phyloP scores from a whole-genome alignment of 495 filamentous ascomycete genomes.

The Penicillium cinerascens region DNA sequence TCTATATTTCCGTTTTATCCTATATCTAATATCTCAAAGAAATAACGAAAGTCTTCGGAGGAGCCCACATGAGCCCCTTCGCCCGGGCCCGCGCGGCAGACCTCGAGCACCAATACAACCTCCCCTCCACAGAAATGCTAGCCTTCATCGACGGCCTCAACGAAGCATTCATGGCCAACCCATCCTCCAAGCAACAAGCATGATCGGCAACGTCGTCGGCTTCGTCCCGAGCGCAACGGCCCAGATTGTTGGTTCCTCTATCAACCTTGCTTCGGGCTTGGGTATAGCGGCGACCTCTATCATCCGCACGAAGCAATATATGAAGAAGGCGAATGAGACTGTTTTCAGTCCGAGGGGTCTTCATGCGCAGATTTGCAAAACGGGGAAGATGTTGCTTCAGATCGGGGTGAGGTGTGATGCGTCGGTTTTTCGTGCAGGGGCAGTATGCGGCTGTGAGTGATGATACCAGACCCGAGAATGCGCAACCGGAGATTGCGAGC shows the following conservation, averaged over 20 bases:
- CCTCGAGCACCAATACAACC: slow-evolving; percentile 1
- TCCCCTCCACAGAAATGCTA: slow-evolving; percentile 12
- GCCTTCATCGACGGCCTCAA: slow-evolving; percentile 26
- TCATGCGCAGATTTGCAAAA: slow-evolving; percentile 20
- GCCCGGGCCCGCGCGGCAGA: slow-evolving; percentile 14
- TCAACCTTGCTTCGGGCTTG: slow-evolving; percentile 17
- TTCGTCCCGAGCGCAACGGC: slow-evolving; percentile 13
- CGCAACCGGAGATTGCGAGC: background rate
- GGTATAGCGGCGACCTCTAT: slow-evolving; percentile 12
- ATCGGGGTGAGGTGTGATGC: slow-evolving; percentile 7
- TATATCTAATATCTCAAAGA: slow-evolving; percentile 4
- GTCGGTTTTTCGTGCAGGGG: slow-evolving; percentile 2
- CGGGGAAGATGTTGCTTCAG: slow-evolving; percentile 16
- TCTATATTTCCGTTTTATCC: no score
- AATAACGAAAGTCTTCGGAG: slow-evolving; percentile 17
- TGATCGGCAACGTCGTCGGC: slow-evolving; percentile 6
- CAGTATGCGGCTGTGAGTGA: no score
- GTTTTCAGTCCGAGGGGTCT: slow-evolving; percentile 20
- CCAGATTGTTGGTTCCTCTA: slow-evolving; percentile 14
- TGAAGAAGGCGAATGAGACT: slow-evolving; percentile 17
- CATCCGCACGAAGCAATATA: slow-evolving; percentile 19
- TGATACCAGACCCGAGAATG: no score
- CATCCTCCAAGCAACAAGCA: slow-evolving; percentile 14
- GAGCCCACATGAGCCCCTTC: slow-evolving; percentile 22
- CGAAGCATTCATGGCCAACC: slow-evolving; percentile 23